Evolutionary conservation across 2,329 filamentous ascomycete species (phyloP).

Genomic region (Monosporascus sp.): DNA sequence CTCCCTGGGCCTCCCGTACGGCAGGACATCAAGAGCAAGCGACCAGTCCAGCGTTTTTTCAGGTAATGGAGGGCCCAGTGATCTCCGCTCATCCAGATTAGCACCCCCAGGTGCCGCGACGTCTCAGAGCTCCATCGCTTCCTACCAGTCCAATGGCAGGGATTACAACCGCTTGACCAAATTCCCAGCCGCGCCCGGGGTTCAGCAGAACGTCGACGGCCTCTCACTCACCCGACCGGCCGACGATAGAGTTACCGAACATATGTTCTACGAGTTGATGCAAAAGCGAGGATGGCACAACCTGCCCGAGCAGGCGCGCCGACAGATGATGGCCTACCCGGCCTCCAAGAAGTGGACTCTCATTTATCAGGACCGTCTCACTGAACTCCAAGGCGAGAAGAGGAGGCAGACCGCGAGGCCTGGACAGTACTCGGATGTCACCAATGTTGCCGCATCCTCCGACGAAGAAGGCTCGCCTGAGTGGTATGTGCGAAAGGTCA

Average conservation of each 20-base stretch:
- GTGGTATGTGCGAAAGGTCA: slow-evolving; percentile 95
- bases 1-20: slow-evolving; percentile 32
- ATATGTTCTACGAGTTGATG: slow-evolving; percentile 91
- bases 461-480: slow-evolving; percentile 96
- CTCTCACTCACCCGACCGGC: slow-evolving; percentile 67
- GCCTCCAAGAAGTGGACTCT: slow-evolving; percentile 96
- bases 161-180: slow-evolving; percentile 56
- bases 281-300: slow-evolving; percentile 97
- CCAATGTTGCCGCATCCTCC: slow-evolving; percentile 67
- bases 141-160: slow-evolving; percentile 42
- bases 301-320: slow-evolving; percentile 84
- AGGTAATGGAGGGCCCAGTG: slow-evolving; percentile 46
- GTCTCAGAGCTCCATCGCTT: slow-evolving; percentile 51
- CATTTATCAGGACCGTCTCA: slow-evolving; percentile 89
- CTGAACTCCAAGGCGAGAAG: slow-evolving; percentile 92
- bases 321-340: slow-evolving; percentile 95
- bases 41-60: slow-evolving; percentile 54
- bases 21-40: slow-evolving; percentile 27
- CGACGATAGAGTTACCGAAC: slow-evolving; percentile 79
- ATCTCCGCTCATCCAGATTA: slow-evolving; percentile 45
- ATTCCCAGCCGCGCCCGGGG: slow-evolving; percentile 35
- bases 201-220: slow-evolving; percentile 35
- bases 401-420: slow-evolving; percentile 70
- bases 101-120: slow-evolving; percentile 51
- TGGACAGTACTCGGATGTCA: slow-evolving; percentile 61